A percentile compares a stretch with the other conserved stretches of the same genome.
phyloP scores from a whole-genome alignment of 2,329 filamentous ascomycete genomes.

The Botryosphaeria dothidea region DNA sequence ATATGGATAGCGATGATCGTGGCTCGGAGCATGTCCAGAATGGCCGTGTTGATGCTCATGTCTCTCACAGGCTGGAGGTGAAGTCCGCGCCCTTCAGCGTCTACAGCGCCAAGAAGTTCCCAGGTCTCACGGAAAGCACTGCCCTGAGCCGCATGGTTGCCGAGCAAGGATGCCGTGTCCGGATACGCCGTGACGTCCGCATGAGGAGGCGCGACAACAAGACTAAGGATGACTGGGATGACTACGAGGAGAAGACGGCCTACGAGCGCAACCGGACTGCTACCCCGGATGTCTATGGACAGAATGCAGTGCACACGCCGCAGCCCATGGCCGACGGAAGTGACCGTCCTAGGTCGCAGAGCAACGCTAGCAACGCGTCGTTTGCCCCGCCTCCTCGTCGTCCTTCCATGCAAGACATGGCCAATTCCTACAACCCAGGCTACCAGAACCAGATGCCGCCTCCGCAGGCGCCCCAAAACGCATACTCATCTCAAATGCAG shows the following conservation, averaged over 20 bases:
- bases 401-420: slow-evolving; percentile 48
- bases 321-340: slow-evolving; percentile 34
- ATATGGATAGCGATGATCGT: slow-evolving; percentile 63
- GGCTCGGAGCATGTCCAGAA: slow-evolving; percentile 34
- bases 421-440: slow-evolving; percentile 38
- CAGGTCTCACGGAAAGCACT: slow-evolving; percentile 87
- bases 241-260: slow-evolving; percentile 58
- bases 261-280: slow-evolving; percentile 52
- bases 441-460: slow-evolving; percentile 41
- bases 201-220: slow-evolving; percentile 85
- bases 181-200: slow-evolving; percentile 89
- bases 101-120: slow-evolving; percentile 98
- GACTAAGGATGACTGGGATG: slow-evolving; percentile 64
- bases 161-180: slow-evolving; percentile 94
- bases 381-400: slow-evolving; percentile 40
- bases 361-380: slow-evolving; percentile 54
- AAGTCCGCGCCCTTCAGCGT: slow-evolving; percentile 86
- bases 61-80: slow-evolving; percentile 86
- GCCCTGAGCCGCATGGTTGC: slow-evolving; percentile 85
- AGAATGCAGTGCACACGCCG: slow-evolving; percentile 36
- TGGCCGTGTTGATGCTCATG: slow-evolving; percentile 50
- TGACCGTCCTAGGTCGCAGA: slow-evolving; percentile 61
- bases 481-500: slow-evolving; percentile 40
- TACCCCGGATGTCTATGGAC: slow-evolving; percentile 52
- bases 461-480: slow-evolving; percentile 40